Evolutionary conservation across 2,329 filamentous ascomycete genomes (phyloP).

Genomic region (Daldinia sp.): DNA sequence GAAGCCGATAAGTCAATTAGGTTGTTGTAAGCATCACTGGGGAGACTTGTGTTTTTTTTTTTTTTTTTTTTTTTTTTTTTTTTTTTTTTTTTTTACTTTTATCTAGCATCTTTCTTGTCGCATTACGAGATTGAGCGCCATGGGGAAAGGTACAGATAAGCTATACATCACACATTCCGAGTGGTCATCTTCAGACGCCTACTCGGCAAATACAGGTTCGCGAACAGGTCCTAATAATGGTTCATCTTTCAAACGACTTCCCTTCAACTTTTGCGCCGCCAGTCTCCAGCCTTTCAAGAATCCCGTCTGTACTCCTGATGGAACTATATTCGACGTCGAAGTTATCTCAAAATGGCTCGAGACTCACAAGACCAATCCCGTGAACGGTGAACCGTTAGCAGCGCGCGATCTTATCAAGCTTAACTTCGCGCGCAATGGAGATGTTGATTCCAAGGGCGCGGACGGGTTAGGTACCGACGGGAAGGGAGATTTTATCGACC

Average conservation of each 20-base stretch:
- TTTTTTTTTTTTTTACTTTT: background rate
- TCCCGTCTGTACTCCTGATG: constrained; percentile 88
- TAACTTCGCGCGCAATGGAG: constrained; percentile 91
- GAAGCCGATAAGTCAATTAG: background rate
- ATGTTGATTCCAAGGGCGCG: constrained; percentile 64
- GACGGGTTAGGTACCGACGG: constrained; percentile 61
- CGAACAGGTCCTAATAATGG: constrained; percentile 66
- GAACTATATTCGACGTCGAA: constrained; percentile 94
- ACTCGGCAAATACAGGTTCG: constrained; percentile 80
- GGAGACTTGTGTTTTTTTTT: constrained; percentile 3
- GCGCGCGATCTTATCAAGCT: constrained; percentile 89
- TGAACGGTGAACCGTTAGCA: constrained; percentile 82
- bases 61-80: constrained; percentile 5
- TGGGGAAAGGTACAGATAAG: constrained; percentile 69
- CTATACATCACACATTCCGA: constrained; percentile 93
- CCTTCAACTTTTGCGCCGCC: constrained; percentile 98
- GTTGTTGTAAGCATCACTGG: constrained; percentile 7
- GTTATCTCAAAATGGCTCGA: constrained; percentile 95
- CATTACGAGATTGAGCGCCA: constrained; percentile 43
- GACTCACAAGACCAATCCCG: constrained; percentile 92
- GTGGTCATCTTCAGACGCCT: constrained; percentile 93
- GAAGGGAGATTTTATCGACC: constrained; percentile 88
- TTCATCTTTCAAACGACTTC: constrained; percentile 83
- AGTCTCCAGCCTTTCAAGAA: constrained; percentile 95
- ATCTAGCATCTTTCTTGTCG: constrained; percentile 11